Evolutionary conservation across 495 filamentous ascomycete genomes (phyloP).

Genomic region (Sordaria brevicollis): DNA sequence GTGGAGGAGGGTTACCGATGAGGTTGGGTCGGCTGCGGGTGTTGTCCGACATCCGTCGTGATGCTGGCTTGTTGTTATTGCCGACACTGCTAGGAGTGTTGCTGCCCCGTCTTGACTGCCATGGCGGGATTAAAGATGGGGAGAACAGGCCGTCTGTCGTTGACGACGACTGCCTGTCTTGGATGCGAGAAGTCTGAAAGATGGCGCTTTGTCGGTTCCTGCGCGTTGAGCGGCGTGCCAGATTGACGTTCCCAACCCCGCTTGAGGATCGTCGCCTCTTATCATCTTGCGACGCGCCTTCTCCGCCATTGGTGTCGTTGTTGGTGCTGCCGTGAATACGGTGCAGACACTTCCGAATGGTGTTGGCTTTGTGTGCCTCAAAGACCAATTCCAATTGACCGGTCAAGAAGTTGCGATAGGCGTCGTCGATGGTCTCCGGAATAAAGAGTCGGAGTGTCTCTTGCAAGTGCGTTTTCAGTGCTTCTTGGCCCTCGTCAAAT

Average conservation of each 20-base stretch:
- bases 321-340: neutral
- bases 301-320: neutral
- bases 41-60: neutral
- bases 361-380: conserved; percentile 17
- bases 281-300: neutral
- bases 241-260: neutral
- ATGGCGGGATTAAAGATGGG: neutral
- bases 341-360: conserved; percentile 9
- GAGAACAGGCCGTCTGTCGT: neutral
- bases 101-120: neutral
- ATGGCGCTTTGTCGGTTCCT: conserved; percentile 1
- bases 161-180: neutral
- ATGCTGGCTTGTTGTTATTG: neutral
- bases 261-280: neutral
- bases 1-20: neutral
- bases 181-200: neutral
- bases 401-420: conserved; percentile 17
- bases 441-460: conserved; percentile 19
- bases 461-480: conserved; percentile 13
- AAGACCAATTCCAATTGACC: conserved; percentile 21
- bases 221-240: neutral
- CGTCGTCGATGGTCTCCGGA: conserved; percentile 8
- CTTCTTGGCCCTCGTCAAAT: conserved; percentile 13
- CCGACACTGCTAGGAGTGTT: neutral
- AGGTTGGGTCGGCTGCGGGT: neutral